Base-by-base conservation (phyloP, 768 basidiomycete genomes). In the Cyathus striatus region DNA sequence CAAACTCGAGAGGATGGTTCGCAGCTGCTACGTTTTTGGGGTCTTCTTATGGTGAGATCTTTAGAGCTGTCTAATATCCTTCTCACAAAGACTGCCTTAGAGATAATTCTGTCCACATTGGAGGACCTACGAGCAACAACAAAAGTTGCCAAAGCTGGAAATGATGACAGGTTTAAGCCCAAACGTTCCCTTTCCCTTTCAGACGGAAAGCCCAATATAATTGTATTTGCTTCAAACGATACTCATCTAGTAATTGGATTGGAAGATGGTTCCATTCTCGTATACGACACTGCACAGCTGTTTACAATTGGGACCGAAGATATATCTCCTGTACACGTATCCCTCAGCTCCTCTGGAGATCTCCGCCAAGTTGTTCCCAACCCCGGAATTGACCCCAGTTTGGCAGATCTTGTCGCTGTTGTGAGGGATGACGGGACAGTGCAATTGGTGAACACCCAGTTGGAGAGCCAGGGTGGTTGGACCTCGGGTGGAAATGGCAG, bases 1-100 rank as follows among this genome's bases (percentile, higher is more conserved):
- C 80, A 2, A 85, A 81, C 54, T 61, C 66, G 10, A 73, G 67
- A 48, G 82, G 78, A 22, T 89, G 81, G 79, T 90, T 89, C 59
- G 82, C 76, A 36, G 83, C 85, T 23, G 73, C 78, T 7, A 69
- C 52, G 34, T 53, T 61, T 38, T 53, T 60, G 41, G 50, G 62
- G 40, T 50, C 60, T 45, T 67, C 65, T 44, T 62, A 58, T 46
- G 57, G 78, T 78, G 43, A 34, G 69, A n/a, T n/a, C 48, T 24
- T 6, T 17, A 22, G 10, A 40, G 30, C 9, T 36, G 16, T 42
- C 34, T 22, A 41, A 16, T 41, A 25, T 36, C 26, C 40, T 40
- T 41, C 37, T n/a, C n/a, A n/a, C n/a, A n/a, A n/a, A n/a, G n/a
- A n/a, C n/a, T n/a, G n/a, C n/a, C n/a, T 24, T 47, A 90, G 86